These are phyloP conservation scores for Solanum sitiens DNA, from an alignment of 257 asterid genomes.

Conservation along the genomic window DNA sequence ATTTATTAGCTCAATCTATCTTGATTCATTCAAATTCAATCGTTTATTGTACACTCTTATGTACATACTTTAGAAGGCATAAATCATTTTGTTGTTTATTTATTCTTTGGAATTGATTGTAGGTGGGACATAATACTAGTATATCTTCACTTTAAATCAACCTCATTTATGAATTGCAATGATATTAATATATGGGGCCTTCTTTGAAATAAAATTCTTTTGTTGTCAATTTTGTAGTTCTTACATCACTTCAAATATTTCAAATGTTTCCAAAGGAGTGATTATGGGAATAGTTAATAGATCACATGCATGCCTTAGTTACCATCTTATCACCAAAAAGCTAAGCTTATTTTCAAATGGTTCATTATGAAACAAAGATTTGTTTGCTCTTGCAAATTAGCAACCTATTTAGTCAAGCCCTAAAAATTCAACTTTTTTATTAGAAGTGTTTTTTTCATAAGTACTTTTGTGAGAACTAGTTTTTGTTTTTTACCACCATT, in stretches of 20 bases:
- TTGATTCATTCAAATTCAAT: not conserved
- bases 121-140: slow-evolving; percentile 9
- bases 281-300: slow-evolving; percentile 5
- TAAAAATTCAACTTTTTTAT: not conserved
- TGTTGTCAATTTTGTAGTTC: not conserved
- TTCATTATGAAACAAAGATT: not conserved
- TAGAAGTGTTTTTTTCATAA: not conserved
- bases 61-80: slow-evolving; percentile 22
- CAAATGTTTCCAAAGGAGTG: slow-evolving; percentile 4
- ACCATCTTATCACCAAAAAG: slow-evolving; percentile 16
- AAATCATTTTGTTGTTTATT: slow-evolving; percentile 29
- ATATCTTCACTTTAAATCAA: slow-evolving; percentile 27
- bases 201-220: not conserved
- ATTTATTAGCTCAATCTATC: not conserved
- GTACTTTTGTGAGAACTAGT: not conserved
- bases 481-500: not conserved
- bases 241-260: not conserved
- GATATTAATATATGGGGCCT: slow-evolving; percentile 27
- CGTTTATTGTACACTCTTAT: not conserved
- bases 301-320: slow-evolving; percentile 13
- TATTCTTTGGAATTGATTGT: slow-evolving; percentile 19
- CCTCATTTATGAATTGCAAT: slow-evolving; percentile 35
- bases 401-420: not conserved
- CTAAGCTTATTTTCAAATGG: slow-evolving; percentile 4
- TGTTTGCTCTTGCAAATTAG: not conserved